Percentiles rank a stretch among this genome's conserved stretches.
Conservation (phyloP, 345 rosid species). For the Eucalyptus globulus region DNA sequence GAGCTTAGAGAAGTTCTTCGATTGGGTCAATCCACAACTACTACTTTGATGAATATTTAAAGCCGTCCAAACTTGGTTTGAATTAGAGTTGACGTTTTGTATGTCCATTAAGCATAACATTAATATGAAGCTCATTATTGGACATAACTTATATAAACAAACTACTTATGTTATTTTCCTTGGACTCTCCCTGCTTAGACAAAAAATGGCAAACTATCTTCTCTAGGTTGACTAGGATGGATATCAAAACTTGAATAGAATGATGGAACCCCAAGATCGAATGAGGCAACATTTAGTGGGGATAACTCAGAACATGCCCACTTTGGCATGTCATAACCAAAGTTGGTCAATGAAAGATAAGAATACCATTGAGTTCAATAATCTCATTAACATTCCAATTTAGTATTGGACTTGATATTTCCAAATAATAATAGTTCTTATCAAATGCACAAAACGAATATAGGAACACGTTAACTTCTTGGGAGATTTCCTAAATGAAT, state of each 20-base stretch:
- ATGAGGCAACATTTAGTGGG: not conserved
- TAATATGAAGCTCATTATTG: not conserved
- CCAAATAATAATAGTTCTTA: not conserved
- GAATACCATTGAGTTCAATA: not conserved
- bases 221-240: not conserved
- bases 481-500: not conserved
- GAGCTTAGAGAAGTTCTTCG: not conserved
- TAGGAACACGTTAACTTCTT: not conserved
- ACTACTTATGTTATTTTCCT: not conserved
- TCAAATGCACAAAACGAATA: not conserved
- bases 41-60: not conserved
- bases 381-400: not conserved
- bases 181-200: not conserved
- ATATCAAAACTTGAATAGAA: not conserved
- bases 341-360: not conserved
- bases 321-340: not conserved
- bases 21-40: not conserved
- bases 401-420: not conserved
- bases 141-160: not conserved
- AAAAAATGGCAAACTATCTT: not conserved
- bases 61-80: not conserved
- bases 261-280: not conserved
- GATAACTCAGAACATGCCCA: not conserved
- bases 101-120: not conserved
- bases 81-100: not conserved